Evolutionary conservation across 2,329 filamentous ascomycete species (phyloP), one percentile per base, ranked within the genome.

Genomic region (Penicillium palitans): DNA sequence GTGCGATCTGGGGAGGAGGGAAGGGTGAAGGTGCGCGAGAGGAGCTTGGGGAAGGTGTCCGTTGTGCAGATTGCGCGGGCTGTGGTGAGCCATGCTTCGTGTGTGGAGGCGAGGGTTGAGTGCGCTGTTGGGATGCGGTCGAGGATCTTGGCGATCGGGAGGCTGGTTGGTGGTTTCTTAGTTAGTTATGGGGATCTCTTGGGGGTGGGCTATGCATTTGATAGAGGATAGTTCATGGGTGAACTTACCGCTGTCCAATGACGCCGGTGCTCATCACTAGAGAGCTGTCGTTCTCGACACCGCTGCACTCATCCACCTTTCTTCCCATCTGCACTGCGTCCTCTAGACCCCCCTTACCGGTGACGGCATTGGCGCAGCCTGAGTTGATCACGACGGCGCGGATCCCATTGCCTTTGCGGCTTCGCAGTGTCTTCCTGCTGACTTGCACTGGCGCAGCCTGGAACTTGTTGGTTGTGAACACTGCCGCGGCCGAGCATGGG

Each of bases 211-310:
- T 33, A n/a, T n/a, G 31, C n/a, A 10, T 9, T 35, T 35, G 15
- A 35, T 15, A 17, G 33, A 6, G 6, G 15, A 6, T 35, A 35
- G 15, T 17, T 15, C 13, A 35, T 3, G 33, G 33, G 8, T 27
- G 15, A 6, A 10, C 60, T 54, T 74, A 88, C 87, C 90, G 87
- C 77, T 98, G 93, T 9, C 95, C 95, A 72, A 99, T 99, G 45
- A 99, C 95, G 55, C 95, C 95, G 2, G 95, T 99, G 74, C 92
- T 97, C 95, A 99, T 98, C 61, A 98, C 93, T 48, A 99, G 82
- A n/a, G 91, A 95, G 65, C 81, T 83, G 39, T 83, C 79, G 47
- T 81, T 79, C 44, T 77, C 74, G 12, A 74, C 68, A n/a, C 76
- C 76, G 62, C 85, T 85, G 66, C 83, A 84, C 55, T 85, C 80